These are phyloP conservation scores for Cystobasidiaceae sp. DNA, from an alignment of 1,284 basidiomycete genomes.

Conservation along the genomic window DNA sequence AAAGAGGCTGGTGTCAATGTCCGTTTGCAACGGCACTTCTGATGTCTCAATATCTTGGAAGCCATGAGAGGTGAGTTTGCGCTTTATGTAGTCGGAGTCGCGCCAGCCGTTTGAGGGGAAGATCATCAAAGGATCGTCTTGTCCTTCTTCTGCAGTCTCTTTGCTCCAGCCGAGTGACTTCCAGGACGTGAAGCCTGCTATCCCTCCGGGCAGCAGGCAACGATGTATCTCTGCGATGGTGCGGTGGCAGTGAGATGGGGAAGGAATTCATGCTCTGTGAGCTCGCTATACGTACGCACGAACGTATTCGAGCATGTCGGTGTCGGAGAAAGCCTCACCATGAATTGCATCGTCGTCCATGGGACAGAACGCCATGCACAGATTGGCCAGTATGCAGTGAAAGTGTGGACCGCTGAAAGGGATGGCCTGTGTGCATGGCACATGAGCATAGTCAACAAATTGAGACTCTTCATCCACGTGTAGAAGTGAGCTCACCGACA, in stretches of 20 bases:
- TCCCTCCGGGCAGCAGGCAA: neutral
- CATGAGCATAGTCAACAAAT: neutral
- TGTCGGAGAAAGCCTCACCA: neutral
- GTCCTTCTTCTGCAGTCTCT: neutral
- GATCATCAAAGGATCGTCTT: neutral
- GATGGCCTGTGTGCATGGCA: neutral
- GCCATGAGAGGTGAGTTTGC: constrained; percentile 9
- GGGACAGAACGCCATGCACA: neutral
- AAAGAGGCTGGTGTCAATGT: neutral
- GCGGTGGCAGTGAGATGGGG: neutral
- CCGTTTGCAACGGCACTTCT: neutral
- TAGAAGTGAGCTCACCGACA: neutral
- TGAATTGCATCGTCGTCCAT: neutral
- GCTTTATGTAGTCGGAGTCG: neutral
- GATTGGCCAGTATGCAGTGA: neutral
- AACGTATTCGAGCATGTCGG: neutral
- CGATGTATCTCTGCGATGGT: neutral
- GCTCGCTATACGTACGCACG: neutral
- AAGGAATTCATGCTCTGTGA: neutral
- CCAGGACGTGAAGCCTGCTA: neutral
- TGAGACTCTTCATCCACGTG: neutral
- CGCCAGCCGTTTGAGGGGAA: constrained; percentile 16
- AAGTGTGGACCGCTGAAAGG: constrained; percentile 2
- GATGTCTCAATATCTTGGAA: constrained; percentile 1
- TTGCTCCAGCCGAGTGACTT: constrained; percentile 3